Evolutionary conservation across 2,329 filamentous ascomycete genomes (phyloP).

Genomic region (Hypoxylon sp.): DNA sequence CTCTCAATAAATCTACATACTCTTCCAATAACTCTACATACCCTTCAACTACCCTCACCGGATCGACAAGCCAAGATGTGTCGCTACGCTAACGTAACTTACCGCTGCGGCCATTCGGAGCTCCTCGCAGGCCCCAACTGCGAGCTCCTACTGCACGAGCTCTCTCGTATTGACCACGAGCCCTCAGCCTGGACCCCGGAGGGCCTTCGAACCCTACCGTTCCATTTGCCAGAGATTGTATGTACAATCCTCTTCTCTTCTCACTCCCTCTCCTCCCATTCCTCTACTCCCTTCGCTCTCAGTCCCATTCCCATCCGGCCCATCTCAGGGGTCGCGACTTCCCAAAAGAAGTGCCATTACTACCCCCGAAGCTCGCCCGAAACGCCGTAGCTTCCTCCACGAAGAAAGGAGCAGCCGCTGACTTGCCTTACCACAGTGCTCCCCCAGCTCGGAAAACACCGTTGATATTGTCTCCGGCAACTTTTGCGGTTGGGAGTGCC

Average conservation of each 20-base stretch:
- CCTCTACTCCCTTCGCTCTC: neutral
- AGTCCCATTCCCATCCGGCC: neutral
- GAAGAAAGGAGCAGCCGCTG: no score
- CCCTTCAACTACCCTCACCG: no score
- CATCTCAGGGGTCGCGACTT: neutral
- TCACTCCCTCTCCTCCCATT: neutral
- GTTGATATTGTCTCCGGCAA: conserved; percentile 30
- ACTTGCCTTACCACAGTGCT: neutral
- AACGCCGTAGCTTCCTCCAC: neutral
- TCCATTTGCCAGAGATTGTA: conserved; percentile 36
- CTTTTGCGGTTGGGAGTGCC: conserved; percentile 50
- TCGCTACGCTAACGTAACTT: conserved; percentile 42
- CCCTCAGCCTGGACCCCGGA: conserved; percentile 39
- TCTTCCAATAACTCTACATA: no score
- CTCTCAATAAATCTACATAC: no score
- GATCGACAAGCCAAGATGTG: conserved; percentile 39
- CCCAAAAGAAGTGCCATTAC: neutral
- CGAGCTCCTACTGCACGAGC: conserved; percentile 31
- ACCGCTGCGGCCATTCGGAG: conserved; percentile 44
- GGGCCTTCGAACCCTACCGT: conserved; percentile 32
- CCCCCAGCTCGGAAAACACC: conserved; percentile 28
- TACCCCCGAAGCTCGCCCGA: no score
- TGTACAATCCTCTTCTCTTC: neutral
- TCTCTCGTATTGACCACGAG: conserved; percentile 41
- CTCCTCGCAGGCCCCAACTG: conserved; percentile 46